Conservation (phyloP, 2,329 filamentous ascomycete genomes). For the Penicillium sp. region DNA sequence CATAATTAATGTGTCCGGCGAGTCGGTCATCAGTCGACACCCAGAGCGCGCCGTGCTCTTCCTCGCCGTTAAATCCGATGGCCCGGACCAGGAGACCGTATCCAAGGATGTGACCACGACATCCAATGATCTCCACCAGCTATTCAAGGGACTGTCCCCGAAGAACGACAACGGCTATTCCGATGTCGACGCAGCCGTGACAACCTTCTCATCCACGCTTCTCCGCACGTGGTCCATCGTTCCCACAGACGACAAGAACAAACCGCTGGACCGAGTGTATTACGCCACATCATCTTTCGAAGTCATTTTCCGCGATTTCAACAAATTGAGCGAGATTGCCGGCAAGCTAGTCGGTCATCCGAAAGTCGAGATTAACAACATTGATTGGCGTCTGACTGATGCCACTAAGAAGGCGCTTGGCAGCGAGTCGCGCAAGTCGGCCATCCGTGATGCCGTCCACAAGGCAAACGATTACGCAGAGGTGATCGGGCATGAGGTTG, state of each 20-base stretch:
- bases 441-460: constrained; percentile 24
- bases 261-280: constrained; percentile 13
- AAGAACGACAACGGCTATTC: constrained; percentile 5
- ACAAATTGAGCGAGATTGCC: constrained; percentile 18
- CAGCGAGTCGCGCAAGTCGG: constrained; percentile 21
- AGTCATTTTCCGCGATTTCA: constrained; percentile 26
- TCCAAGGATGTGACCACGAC: constrained; percentile 10
- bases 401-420: constrained; percentile 17
- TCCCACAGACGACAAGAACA: constrained; percentile 2
- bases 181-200: constrained; percentile 18
- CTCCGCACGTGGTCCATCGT: constrained; percentile 7
- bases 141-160: constrained; percentile 13
- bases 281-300: constrained; percentile 19
- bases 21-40: constrained; percentile 12
- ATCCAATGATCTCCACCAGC: constrained; percentile 9
- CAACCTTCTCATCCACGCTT: constrained; percentile 15
- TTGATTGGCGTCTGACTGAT: constrained; percentile 28
- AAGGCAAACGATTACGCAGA: constrained; percentile 25
- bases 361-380: constrained; percentile 21
- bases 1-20: constrained; percentile 11
- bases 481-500: constrained; percentile 19
- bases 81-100: constrained; percentile 6
- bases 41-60: constrained; percentile 16
- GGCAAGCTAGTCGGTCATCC: constrained; percentile 16
- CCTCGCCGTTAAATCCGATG: constrained; percentile 7